These are phyloP conservation scores for Agaricales sp. DNA, from an alignment of 1,284 basidiomycete species.

Conservation along the genomic window DNA sequence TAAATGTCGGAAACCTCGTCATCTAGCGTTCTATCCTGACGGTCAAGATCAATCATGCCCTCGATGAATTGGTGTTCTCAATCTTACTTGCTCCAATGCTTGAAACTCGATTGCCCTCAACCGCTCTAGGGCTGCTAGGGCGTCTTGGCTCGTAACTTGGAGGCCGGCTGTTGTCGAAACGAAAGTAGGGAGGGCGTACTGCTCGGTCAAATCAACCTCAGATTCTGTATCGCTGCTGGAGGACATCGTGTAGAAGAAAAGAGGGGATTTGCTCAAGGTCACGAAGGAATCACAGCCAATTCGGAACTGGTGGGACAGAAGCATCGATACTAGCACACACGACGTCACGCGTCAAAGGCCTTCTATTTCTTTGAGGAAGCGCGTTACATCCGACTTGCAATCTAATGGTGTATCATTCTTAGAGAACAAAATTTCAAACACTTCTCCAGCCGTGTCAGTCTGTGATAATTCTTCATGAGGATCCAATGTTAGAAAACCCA, in stretches of 20 bases:
- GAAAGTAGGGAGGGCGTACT: neutral
- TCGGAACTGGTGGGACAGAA: neutral
- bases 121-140: neutral
- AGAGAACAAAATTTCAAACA: slow-evolving; percentile 57
- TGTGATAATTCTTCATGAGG: slow-evolving; percentile 19
- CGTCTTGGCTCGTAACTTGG: slow-evolving; percentile 17
- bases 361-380: slow-evolving; percentile 48
- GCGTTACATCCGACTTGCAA: slow-evolving; percentile 50
- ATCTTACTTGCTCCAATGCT: neutral
- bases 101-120: neutral
- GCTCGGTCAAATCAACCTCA: slow-evolving; percentile 19
- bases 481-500: slow-evolving; percentile 3
- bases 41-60: neutral
- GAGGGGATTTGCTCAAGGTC: slow-evolving; percentile 6
- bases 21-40: neutral
- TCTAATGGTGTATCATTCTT: slow-evolving; percentile 38
- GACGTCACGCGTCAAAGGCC: slow-evolving; percentile 30
- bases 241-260: slow-evolving; percentile 13
- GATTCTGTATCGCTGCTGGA: slow-evolving; percentile 30
- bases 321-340: slow-evolving; percentile 2
- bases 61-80: no score
- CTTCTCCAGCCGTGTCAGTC: slow-evolving; percentile 43
- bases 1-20: neutral
- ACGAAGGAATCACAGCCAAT: slow-evolving; percentile 3
- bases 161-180: neutral